phyloP scores from a whole-genome alignment of 306 rosid species.

The Cyamopsis tetragonoloba region DNA sequence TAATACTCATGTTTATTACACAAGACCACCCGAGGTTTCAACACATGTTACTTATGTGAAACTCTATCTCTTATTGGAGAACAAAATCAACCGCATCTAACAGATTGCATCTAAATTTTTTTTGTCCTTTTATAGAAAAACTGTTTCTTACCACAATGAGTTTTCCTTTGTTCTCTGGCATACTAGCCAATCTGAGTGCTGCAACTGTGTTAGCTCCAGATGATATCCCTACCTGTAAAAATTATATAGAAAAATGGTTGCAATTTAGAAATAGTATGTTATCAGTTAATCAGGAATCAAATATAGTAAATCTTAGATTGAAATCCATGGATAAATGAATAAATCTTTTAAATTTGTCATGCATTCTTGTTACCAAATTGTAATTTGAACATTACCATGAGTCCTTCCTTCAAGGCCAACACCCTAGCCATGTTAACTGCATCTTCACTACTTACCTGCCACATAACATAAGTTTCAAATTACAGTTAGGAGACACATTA shows the following conservation, averaged over 20 bases:
- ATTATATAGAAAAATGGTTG: not conserved
- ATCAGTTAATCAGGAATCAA: not conserved
- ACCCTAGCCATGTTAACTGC: conserved; percentile 87
- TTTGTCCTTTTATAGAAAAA: too few species aligned
- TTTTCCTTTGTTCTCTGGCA: conserved; percentile 94
- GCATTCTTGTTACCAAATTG: not conserved
- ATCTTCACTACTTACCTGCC: conserved; percentile 88
- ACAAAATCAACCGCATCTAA: too few species aligned
- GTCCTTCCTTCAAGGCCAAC: conserved; percentile 89
- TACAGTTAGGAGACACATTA: conserved; percentile 18
- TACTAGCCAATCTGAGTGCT: conserved; percentile 68
- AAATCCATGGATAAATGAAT: not conserved
- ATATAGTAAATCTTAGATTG: not conserved
- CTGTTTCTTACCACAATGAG: conserved; percentile 81
- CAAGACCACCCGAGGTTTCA: too few species aligned
- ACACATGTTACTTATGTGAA: too few species aligned
- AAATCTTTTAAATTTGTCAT: not conserved
- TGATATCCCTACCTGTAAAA: conserved; percentile 86
- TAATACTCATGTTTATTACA: too few species aligned
- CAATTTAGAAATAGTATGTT: not conserved
- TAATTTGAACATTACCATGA: conserved; percentile 56
- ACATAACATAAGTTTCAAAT: conserved; percentile 27
- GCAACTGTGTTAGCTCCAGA: conserved; percentile 96
- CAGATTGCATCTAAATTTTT: too few species aligned
- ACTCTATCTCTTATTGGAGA: too few species aligned